Evolutionary conservation across 306 rosid genomes (phyloP).

Genomic region (Neltuma alba): DNA sequence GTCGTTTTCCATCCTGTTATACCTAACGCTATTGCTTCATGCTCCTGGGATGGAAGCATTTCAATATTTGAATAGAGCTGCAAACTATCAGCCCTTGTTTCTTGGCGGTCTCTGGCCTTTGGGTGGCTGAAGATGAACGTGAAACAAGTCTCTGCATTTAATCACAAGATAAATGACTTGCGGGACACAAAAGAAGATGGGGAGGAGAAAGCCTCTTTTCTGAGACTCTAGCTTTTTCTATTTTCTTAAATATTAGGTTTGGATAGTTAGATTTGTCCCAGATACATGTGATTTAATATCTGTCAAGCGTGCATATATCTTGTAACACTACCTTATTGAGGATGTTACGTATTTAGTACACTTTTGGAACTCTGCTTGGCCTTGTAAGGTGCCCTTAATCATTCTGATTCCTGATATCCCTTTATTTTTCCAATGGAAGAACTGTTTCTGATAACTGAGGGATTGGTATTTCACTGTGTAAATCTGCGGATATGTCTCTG

Average conservation of each 20-base stretch:
- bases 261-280: slow-evolving; percentile 15
- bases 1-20: slow-evolving; percentile 74
- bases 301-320: neutral
- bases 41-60: slow-evolving; percentile 85
- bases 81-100: slow-evolving; percentile 14
- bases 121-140: neutral
- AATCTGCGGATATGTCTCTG: slow-evolving; percentile 27
- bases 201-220: slow-evolving; percentile 1
- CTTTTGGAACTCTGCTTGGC: neutral
- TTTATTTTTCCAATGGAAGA: slow-evolving; percentile 26
- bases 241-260: slow-evolving; percentile 16
- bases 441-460: slow-evolving; percentile 37
- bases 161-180: slow-evolving; percentile 19
- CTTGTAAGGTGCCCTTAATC: slow-evolving; percentile 30
- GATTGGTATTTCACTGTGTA: slow-evolving; percentile 24
- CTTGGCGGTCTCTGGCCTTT: neutral
- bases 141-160: slow-evolving; percentile 6
- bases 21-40: slow-evolving; percentile 77
- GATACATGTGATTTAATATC: neutral
- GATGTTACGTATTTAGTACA: neutral
- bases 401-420: slow-evolving; percentile 16
- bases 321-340: neutral
- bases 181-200: slow-evolving; percentile 7
- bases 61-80: slow-evolving; percentile 60
- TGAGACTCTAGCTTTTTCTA: slow-evolving; percentile 5